Evolutionary conservation across 1,139 yeast genomes (phyloP).

Genomic region (Suzukiozyma palmioleophila): DNA sequence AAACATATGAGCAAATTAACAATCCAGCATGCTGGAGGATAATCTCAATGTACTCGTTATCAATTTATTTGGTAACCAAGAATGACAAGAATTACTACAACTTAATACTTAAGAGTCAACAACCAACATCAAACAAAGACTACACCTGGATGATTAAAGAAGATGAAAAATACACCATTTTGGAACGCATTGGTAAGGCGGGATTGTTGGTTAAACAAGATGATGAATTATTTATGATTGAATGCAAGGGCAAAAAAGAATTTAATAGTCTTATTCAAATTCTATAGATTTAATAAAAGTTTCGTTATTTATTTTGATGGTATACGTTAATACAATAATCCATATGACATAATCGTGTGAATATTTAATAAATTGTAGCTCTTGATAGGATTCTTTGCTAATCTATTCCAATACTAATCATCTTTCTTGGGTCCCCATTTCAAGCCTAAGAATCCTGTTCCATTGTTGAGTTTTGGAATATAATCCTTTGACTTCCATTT

Average conservation of each 20-base stretch:
- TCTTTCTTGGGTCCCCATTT: slow-evolving; percentile 81
- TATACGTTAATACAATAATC: too few species aligned
- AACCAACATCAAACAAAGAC: slow-evolving; percentile 12
- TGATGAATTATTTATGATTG: slow-evolving; percentile 40
- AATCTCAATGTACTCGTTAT: slow-evolving; percentile 35
- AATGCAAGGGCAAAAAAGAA: slow-evolving; percentile 44
- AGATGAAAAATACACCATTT: slow-evolving; percentile 23
- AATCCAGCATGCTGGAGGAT: slow-evolving; percentile 43
- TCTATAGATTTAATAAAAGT: slow-evolving; percentile 1
- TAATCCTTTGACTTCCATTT: slow-evolving; percentile 37
- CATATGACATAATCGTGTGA: too few species aligned
- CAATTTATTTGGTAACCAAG: slow-evolving; percentile 26
- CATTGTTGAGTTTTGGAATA: slow-evolving; percentile 26
- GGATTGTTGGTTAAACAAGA: slow-evolving; percentile 36
- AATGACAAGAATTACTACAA: slow-evolving; percentile 25
- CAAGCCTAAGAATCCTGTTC: slow-evolving; percentile 68
- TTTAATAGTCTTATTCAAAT: slow-evolving; percentile 15
- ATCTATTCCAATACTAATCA: too few species aligned
- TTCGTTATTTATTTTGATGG: neutral
- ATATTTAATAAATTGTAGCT: too few species aligned
- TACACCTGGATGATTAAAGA: slow-evolving; percentile 35
- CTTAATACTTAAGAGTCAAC: slow-evolving; percentile 20
- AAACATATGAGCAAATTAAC: slow-evolving; percentile 25
- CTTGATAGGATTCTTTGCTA: too few species aligned
- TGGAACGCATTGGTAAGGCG: slow-evolving; percentile 43